Base-by-base conservation (phyloP, 768 basidiomycete genomes). In the Mycena latifolia region DNA sequence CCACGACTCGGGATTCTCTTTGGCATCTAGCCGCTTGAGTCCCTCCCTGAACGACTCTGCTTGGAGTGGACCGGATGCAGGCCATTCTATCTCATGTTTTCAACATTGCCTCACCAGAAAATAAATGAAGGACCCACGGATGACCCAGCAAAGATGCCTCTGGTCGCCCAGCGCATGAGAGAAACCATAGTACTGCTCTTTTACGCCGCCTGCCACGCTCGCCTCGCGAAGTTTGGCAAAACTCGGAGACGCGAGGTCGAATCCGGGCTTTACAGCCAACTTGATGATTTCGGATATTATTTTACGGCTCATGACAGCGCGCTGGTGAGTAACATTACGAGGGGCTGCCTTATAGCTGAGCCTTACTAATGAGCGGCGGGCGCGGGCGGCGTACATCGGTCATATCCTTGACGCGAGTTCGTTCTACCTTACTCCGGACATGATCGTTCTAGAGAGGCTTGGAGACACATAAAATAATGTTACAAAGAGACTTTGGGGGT, bases 281-380 rank as follows among this genome's bases (percentile, higher is more conserved):
- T 61, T 61, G 47, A 66, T 39, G 47, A 66, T 66, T 56, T 66
- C 65, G 4, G 65, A 66, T n/a, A 66, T 66, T 31, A 66, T 61
- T 41, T 55, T 65, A 41, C 28, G 29, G 51, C 33, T 65, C 63
- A 58, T 65, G 37, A 54, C 20, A 18, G 52, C n/a, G n/a, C n/a
- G n/a, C n/a, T n/a, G n/a, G 3, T 24, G 46, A 25, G 43, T 14
- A 37, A 17, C 9, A 37, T n/a, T n/a, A n/a, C n/a, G n/a, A n/a
- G n/a, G n/a, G n/a, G n/a, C n/a, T n/a, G n/a, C n/a, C n/a, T n/a
- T n/a, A n/a, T n/a, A n/a, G n/a, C n/a, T n/a, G 29, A 29, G 2
- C 31, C n/a, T 53, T 53, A 33, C 1, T 31, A 51, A 28, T 5
- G 14, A 10, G 29, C 8, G 29, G 17, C 17, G 50, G 50, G 2